Percentiles rank a stretch among this genome's conserved stretches.
These are phyloP conservation scores for Aspergillus brunneoviolaceus DNA, from an alignment of 2,329 filamentous ascomycete species.

Conservation along the genomic window DNA sequence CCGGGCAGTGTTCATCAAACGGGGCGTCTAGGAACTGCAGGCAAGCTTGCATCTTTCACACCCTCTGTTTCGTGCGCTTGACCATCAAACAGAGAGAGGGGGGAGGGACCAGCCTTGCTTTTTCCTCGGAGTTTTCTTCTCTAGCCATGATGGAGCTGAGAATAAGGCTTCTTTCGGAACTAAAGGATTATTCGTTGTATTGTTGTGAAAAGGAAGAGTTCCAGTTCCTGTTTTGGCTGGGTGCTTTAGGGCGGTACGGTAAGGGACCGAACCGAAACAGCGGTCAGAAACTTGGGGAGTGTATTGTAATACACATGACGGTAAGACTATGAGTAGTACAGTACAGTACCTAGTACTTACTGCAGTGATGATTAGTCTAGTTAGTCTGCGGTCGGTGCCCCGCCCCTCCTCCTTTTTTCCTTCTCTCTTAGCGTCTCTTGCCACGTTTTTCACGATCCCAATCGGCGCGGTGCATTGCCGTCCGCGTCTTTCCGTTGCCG, in stretches of 20 bases:
- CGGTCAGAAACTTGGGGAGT: neutral
- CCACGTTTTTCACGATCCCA: conserved; percentile 33
- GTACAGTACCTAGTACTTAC: neutral
- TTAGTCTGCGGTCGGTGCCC: neutral
- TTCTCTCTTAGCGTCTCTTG: conserved; percentile 15
- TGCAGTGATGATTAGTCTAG: neutral
- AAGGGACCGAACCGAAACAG: conserved; percentile 1
- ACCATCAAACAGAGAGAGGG: conserved; percentile 1
- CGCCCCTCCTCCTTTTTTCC: conserved; percentile 12
- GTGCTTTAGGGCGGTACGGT: conserved; percentile 2
- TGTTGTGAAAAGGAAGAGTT: neutral
- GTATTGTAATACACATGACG: conserved; percentile 3
- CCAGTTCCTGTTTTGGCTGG: neutral
- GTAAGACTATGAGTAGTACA: neutral
- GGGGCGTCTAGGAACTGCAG: conserved; percentile 10
- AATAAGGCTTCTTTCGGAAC: conserved; percentile 7
- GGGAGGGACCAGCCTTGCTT: conserved; percentile 2
- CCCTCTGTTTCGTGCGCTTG: conserved; percentile 5
- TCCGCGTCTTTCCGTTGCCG: conserved; percentile 36
- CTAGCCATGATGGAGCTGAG: neutral
- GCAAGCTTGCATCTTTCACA: conserved; percentile 6
- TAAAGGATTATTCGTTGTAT: neutral
- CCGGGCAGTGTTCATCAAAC: too few relatives aligned
- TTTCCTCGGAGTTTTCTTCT: conserved; percentile 12
- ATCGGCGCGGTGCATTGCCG: conserved; percentile 35